Base-by-base conservation (phyloP, 1,284 basidiomycete genomes). In the Sutorius eximius region DNA sequence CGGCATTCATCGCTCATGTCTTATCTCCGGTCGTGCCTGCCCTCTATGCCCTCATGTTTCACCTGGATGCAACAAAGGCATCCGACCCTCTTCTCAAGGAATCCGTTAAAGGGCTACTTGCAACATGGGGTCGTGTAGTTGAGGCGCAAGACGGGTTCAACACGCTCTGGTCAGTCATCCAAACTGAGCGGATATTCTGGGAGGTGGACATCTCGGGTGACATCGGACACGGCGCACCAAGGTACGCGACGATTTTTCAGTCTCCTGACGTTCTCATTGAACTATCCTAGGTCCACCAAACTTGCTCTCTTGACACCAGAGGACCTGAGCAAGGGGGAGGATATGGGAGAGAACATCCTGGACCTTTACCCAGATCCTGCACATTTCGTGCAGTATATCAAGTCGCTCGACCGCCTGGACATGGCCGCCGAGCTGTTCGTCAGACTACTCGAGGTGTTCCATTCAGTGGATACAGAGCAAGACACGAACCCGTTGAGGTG, bases 371-470 rank as follows among this genome's bases (percentile, higher is more conserved):
- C 93, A 1, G 83, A 91, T 60, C 88, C 93, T 1, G 62, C 68
- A 1, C 80, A 83, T 56, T 83, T 93, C 56, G 84, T 88, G 4
- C 66, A 69, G 5, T 83, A 88, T 51, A 60, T 95, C 45, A 85
- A 85, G 63, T 72, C 72, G 0, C 70, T 93, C 27, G 81, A 85
- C 47, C 80, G 90, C 9, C 68, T 78, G 10, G 91, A 93, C 51
- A 75, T 94, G 6, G 75, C 83, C 1, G 86, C 86, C 6, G 82
- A 82, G 36, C 59, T 95, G 5, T 92, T 95, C 61, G 79, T 94
- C 12, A 77, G 76, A 52, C 74, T 91, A 22, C 75, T 96, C 8
- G 87, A 91, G 65, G 77, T 75, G 7, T 92, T 94, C 68, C 81
- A 82, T 24, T 77, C 75, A 36, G 71, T 72, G 45, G 82, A 78